These are phyloP conservation scores for Lavandula angustifolia DNA, from an alignment of 257 asterid genomes.

Conservation along the genomic window DNA sequence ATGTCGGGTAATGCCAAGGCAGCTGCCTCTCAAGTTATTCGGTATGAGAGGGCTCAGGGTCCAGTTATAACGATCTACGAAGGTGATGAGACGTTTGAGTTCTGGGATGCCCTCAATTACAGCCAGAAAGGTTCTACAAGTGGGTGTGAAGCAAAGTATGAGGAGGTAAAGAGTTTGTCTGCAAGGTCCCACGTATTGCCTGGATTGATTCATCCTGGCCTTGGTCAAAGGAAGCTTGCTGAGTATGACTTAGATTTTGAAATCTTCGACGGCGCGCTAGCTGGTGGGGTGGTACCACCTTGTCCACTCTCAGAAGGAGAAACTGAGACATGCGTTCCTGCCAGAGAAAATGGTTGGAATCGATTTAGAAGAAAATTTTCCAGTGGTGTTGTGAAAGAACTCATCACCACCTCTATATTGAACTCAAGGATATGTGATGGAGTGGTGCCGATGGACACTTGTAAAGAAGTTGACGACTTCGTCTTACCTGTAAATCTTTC, in stretches of 20 bases:
- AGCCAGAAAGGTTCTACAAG: slow-evolving; percentile 45
- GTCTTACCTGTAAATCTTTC: slow-evolving; percentile 41
- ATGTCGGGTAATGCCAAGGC: slow-evolving; percentile 70
- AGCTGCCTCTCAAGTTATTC: slow-evolving; percentile 77
- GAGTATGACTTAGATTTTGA: slow-evolving; percentile 77
- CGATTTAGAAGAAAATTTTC: slow-evolving; percentile 55
- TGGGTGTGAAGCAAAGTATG: slow-evolving; percentile 22
- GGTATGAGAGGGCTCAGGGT: slow-evolving; percentile 70
- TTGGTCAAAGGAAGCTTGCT: slow-evolving; percentile 45
- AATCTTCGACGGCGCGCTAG: slow-evolving; percentile 57
- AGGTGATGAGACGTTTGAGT: slow-evolving; percentile 69
- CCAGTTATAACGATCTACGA: slow-evolving; percentile 58
- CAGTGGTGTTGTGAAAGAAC: slow-evolving; percentile 51
- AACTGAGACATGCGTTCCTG: slow-evolving; percentile 65
- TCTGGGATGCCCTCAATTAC: slow-evolving; percentile 73
- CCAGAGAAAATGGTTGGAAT: slow-evolving; percentile 69
- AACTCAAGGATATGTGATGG: slow-evolving; percentile 34
- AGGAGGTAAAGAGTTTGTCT: slow-evolving; percentile 29
- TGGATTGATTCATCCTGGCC: slow-evolving; percentile 14
- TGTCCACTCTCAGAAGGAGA: slow-evolving; percentile 54
- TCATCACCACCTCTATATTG: slow-evolving; percentile 48
- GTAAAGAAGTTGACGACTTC: slow-evolving; percentile 34
- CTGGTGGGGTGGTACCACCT: slow-evolving; percentile 79
- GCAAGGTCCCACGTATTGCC: slow-evolving; percentile 18
- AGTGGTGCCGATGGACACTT: slow-evolving; percentile 29